Conservation (phyloP, 2,329 filamentous ascomycete genomes). For the Thielaviopsis populi region DNA sequence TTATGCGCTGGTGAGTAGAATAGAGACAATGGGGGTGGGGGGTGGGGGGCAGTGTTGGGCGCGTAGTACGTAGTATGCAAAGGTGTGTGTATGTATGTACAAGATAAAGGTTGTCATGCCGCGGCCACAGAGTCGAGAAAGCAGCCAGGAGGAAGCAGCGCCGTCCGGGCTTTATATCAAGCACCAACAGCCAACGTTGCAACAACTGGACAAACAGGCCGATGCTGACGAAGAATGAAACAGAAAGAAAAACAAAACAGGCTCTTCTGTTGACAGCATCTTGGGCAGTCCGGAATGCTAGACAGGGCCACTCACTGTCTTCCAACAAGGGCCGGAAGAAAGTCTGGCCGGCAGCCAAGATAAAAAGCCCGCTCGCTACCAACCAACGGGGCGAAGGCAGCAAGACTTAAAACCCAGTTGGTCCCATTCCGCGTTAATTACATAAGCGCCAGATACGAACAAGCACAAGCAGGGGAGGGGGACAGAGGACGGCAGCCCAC, state of each 20-base stretch:
- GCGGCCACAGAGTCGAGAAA: not conserved
- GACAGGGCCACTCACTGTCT: no score
- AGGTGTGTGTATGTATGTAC: not conserved
- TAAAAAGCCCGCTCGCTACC: not conserved
- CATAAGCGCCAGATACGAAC: not conserved
- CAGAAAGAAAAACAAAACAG: no score
- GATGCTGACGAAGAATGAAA: no score
- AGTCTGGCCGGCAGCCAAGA: not conserved
- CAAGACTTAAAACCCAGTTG: no score
- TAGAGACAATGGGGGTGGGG: not conserved
- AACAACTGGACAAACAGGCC: not conserved
- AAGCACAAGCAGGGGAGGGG: not conserved
- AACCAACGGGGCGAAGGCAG: not conserved
- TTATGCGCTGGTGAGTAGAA: not conserved
- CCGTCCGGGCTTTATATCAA: not conserved
- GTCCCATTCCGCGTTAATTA: no score
- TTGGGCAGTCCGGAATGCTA: no score
- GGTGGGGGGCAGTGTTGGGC: no score
- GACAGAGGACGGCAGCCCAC: not conserved
- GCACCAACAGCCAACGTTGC: not conserved
- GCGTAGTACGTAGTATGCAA: no score
- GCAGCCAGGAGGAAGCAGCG: not conserved
- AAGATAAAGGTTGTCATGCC: not conserved
- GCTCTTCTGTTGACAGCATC: not conserved
- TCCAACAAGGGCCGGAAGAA: not conserved